Conservation (phyloP, 495 filamentous ascomycete species). For the Aspergillus asperescens region DNA sequence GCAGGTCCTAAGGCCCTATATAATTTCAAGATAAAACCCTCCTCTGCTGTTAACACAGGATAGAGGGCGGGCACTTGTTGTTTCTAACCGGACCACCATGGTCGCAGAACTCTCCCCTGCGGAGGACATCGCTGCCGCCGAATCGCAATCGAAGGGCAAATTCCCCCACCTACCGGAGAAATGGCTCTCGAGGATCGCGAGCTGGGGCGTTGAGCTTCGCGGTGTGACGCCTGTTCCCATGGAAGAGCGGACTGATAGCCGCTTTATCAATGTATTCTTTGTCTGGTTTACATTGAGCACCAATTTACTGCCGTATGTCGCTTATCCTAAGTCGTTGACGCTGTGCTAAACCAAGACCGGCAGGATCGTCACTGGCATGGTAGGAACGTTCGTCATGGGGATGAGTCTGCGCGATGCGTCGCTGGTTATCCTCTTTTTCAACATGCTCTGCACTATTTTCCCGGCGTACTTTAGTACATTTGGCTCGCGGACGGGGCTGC, state of each 20-base stretch:
- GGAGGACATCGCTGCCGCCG: not conserved
- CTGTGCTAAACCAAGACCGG: slow-evolving; percentile 14
- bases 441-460: slow-evolving; percentile 40
- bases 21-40: too few relatives aligned
- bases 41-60: too few relatives aligned
- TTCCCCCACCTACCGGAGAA: slow-evolving; percentile 1
- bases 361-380: slow-evolving; percentile 53
- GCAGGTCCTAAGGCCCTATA: too few relatives aligned
- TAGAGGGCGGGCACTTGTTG: not conserved
- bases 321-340: slow-evolving; percentile 8
- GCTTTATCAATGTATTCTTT: slow-evolving; percentile 35
- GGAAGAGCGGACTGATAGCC: slow-evolving; percentile 44
- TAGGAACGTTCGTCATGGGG: slow-evolving; percentile 44
- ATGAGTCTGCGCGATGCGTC: slow-evolving; percentile 43
- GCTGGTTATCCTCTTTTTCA: slow-evolving; percentile 53
- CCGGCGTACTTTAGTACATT: slow-evolving; percentile 49
- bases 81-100: not conserved
- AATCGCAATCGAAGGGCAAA: not conserved
- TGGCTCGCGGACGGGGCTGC: slow-evolving; percentile 47
- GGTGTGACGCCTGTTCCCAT: slow-evolving; percentile 35
- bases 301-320: slow-evolving; percentile 9
- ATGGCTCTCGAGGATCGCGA: slow-evolving; percentile 9
- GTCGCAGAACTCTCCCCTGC: not conserved
- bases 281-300: slow-evolving; percentile 25
- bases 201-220: slow-evolving; percentile 25